These are phyloP conservation scores for Litchi chinensis DNA, from an alignment of 345 rosid species.

Conservation along the genomic window DNA sequence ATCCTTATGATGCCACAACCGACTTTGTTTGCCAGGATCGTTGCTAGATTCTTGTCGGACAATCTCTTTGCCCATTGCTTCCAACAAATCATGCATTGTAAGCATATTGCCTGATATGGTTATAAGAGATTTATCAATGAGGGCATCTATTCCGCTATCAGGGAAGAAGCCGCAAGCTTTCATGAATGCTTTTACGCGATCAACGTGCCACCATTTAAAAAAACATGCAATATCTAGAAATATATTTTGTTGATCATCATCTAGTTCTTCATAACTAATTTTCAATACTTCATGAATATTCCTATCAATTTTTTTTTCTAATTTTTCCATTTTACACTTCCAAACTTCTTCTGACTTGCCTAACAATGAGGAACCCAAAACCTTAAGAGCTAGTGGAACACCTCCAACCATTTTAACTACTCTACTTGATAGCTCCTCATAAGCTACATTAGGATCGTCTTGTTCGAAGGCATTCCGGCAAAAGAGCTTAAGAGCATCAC, in stretches of 20 bases:
- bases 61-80: constrained; percentile 16
- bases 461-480: constrained; percentile 25
- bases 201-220: too few relatives aligned
- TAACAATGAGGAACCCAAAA: constrained; percentile 36
- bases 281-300: not conserved
- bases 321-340: not conserved
- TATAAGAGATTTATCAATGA: too few relatives aligned
- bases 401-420: constrained; percentile 40
- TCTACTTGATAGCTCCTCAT: constrained; percentile 20
- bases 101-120: too few relatives aligned
- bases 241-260: too few relatives aligned
- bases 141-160: too few relatives aligned
- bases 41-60: constrained; percentile 19
- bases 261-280: too few relatives aligned
- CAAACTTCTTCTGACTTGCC: constrained; percentile 6
- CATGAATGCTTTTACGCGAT: too few relatives aligned
- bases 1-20: too few relatives aligned
- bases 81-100: not conserved
- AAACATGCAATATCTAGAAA: too few relatives aligned
- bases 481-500: constrained; percentile 38
- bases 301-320: not conserved
- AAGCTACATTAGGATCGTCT: constrained; percentile 12
- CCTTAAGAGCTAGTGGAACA: constrained; percentile 46
- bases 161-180: too few relatives aligned
- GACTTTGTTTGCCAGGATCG: constrained; percentile 25